These are phyloP conservation scores for Nicotiana benthamiana DNA, from an alignment of 257 asterid species.

Conservation along the genomic window DNA sequence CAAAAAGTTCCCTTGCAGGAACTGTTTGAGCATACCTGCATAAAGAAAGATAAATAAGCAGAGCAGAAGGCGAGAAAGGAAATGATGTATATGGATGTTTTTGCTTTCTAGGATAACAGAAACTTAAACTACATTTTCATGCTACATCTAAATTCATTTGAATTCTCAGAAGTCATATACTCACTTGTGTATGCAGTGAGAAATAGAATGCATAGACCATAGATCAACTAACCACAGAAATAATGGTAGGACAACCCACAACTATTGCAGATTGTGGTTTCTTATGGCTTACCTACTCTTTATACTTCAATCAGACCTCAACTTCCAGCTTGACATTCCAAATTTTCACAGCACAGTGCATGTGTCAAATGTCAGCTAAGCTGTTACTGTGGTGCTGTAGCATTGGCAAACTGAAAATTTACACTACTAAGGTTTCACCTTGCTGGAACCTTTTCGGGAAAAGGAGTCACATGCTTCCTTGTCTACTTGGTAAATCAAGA, in stretches of 20 bases:
- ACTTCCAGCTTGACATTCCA: background rate
- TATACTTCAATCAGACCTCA: background rate
- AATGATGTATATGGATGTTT: conserved; percentile 2
- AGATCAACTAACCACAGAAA: background rate
- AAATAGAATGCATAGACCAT: background rate
- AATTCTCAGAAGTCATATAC: background rate
- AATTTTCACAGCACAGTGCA: background rate
- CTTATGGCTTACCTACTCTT: background rate
- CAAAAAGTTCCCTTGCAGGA: conserved; percentile 56
- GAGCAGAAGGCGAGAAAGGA: background rate
- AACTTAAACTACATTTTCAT: background rate
- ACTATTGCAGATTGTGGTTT: background rate
- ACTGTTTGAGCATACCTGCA: conserved; percentile 51
- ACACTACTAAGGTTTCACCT: background rate
- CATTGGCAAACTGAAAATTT: background rate
- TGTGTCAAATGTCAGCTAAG: background rate
- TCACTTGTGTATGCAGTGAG: background rate
- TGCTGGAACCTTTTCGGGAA: background rate
- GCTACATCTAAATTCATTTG: background rate
- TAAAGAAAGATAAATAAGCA: background rate
- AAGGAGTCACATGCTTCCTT: background rate
- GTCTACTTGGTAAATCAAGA: background rate
- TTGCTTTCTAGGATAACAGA: background rate
- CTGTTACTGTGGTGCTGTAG: background rate
- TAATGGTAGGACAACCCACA: background rate